Conservation (phyloP, 495 filamentous ascomycete species). For the Penicillium cinerascens region DNA sequence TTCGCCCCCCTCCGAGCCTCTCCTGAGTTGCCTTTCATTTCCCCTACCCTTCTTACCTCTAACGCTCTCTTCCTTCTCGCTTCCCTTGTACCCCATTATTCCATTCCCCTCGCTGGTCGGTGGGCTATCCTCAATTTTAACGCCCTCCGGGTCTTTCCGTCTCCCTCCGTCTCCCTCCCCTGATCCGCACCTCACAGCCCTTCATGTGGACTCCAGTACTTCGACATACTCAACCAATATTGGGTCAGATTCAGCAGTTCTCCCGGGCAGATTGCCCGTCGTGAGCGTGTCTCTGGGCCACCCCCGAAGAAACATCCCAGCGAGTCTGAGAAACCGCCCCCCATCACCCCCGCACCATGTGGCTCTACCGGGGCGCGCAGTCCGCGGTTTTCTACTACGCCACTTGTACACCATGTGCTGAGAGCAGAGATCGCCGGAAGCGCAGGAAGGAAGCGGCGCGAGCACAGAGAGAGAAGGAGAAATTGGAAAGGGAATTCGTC, state of each 20-base stretch:
- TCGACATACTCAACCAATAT: constrained; percentile 23
- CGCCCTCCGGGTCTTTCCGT: constrained; percentile 5
- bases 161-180: constrained; percentile 11
- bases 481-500: constrained; percentile 41
- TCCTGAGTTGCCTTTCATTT: constrained; percentile 2
- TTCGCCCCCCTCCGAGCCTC: constrained; percentile 3
- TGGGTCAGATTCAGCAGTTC: constrained; percentile 23
- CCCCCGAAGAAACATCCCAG: background rate
- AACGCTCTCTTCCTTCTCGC: background rate
- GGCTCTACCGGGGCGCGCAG: constrained; percentile 59
- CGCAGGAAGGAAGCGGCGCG: constrained; percentile 61
- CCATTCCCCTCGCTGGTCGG: constrained; percentile 29
- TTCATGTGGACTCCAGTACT: constrained; percentile 41
- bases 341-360: constrained; percentile 35
- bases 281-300: constrained; percentile 12
- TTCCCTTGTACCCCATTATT: constrained; percentile 5
- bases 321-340: background rate
- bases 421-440: constrained; percentile 58
- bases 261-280: constrained; percentile 25
- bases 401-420: constrained; percentile 76
- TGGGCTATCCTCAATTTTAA: constrained; percentile 29
- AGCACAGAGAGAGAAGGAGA: constrained; percentile 56
- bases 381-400: constrained; percentile 85
- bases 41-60: background rate
- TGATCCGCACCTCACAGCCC: constrained; percentile 28